A percentile compares a stretch with the other conserved stretches of the same genome.
Conservation (phyloP, 192 early-diverging fungal species). For the Chytriomyces sp. region DNA sequence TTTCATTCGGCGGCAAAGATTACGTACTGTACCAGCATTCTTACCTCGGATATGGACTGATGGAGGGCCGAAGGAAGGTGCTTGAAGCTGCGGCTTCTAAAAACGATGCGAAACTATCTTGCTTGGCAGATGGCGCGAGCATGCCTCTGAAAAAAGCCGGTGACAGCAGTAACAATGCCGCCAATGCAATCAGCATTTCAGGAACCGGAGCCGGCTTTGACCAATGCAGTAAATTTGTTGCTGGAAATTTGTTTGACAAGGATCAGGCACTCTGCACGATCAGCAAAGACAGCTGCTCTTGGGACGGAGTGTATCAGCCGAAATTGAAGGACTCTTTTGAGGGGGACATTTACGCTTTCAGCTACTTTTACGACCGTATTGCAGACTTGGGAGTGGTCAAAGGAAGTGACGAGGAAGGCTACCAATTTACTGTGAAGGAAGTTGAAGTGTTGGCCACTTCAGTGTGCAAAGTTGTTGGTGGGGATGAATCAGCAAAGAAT, state of each 20-base stretch:
- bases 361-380: constrained; percentile 91
- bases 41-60: constrained; percentile 92
- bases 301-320: constrained; percentile 92
- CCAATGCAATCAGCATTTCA: constrained; percentile 39
- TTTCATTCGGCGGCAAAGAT: constrained; percentile 71
- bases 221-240: constrained; percentile 57
- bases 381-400: constrained; percentile 36
- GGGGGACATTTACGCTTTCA: constrained; percentile 90
- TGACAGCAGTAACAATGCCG: constrained; percentile 42
- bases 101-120: constrained; percentile 36
- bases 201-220: constrained; percentile 59
- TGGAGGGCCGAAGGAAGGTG: constrained; percentile 80
- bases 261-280: constrained; percentile 53
- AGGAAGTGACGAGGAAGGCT: constrained; percentile 25
- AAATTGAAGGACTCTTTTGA: constrained; percentile 70
- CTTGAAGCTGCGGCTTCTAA: constrained; percentile 55
- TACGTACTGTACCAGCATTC: constrained; percentile 94
- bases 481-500: constrained; percentile 12
- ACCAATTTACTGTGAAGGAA: constrained; percentile 74
- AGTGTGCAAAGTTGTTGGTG: constrained; percentile 61
- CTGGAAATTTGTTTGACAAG: constrained; percentile 78
- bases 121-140: constrained; percentile 65
- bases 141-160: constrained; percentile 35
- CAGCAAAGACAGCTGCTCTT: constrained; percentile 75
- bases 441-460: constrained; percentile 68